Conservation (phyloP, 2,329 filamentous ascomycete species). For the Parafenestella ontariensis region DNA sequence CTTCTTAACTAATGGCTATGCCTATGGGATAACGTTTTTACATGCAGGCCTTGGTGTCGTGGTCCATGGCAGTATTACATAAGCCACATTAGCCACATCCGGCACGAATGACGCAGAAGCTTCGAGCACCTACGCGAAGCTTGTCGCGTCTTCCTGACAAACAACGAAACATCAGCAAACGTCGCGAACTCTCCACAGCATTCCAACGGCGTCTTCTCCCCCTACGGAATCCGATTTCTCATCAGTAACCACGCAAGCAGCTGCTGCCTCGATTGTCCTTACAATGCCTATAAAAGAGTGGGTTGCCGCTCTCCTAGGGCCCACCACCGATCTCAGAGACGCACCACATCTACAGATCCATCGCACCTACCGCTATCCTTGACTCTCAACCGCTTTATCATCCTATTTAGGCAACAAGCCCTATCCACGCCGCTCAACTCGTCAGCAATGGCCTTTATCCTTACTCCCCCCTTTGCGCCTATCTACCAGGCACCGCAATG, state of each 20-base stretch:
- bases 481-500: slow-evolving; percentile 38
- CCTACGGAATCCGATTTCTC: slow-evolving; percentile 40
- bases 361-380: slow-evolving; percentile 24
- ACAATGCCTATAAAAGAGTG: slow-evolving; percentile 44
- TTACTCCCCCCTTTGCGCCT: slow-evolving; percentile 42
- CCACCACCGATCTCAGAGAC: slow-evolving; percentile 37
- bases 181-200: slow-evolving; percentile 22
- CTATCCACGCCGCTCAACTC: slow-evolving; percentile 4
- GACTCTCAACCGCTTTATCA: slow-evolving; percentile 19
- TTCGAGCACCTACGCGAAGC: slow-evolving; percentile 36
- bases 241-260: slow-evolving; percentile 31
- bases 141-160: slow-evolving; percentile 28
- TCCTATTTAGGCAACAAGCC: slow-evolving; percentile 1
- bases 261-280: slow-evolving; percentile 32
- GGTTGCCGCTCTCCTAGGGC: slow-evolving; percentile 11
- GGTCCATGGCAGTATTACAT: too few relatives aligned
- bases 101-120: slow-evolving; percentile 17
- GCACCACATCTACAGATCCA: slow-evolving; percentile 27
- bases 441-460: slow-evolving; percentile 43
- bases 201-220: slow-evolving; percentile 36
- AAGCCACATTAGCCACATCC: slow-evolving; percentile 10
- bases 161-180: slow-evolving; percentile 34
- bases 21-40: too few relatives aligned
- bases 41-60: too few relatives aligned
- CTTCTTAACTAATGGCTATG: too few relatives aligned